A percentile compares a stretch with the other conserved stretches of the same genome.
Conservation (phyloP, 2,329 filamentous ascomycete genomes). For the Trichoderma polysporum region DNA sequence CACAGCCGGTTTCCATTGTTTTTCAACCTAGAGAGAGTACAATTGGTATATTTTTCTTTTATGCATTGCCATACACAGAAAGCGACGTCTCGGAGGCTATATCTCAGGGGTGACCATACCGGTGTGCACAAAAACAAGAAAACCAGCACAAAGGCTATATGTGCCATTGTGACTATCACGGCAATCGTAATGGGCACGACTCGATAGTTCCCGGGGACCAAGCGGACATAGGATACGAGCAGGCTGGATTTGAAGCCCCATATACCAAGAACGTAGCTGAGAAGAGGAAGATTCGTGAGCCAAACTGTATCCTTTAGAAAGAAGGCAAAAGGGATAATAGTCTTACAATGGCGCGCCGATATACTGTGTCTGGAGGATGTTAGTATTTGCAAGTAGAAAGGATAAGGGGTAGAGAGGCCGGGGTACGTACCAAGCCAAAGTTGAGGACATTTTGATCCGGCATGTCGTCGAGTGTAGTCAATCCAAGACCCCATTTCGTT, state of each 20-base stretch:
- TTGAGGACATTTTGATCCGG: slow-evolving; percentile 38
- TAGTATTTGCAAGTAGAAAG: background rate
- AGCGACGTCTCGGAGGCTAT: background rate
- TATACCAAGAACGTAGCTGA: slow-evolving; percentile 43
- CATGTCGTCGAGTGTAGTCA: slow-evolving; percentile 37
- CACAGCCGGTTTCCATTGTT: slow-evolving; percentile 44
- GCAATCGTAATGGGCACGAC: slow-evolving; percentile 37
- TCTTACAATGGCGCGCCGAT: slow-evolving; percentile 44
- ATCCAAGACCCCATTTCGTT: slow-evolving; percentile 45
- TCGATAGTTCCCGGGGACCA: slow-evolving; percentile 41
- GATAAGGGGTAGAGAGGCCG: background rate
- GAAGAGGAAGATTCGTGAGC: slow-evolving; percentile 1
- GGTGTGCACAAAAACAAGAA: slow-evolving; percentile 40
- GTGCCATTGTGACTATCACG: slow-evolving; percentile 37
- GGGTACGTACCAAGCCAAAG: slow-evolving; percentile 36
- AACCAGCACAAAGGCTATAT: slow-evolving; percentile 39
- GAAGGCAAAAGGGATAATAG: background rate
- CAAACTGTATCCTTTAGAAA: background rate
- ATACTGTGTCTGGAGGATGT: slow-evolving; percentile 36
- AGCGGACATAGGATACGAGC: slow-evolving; percentile 45
- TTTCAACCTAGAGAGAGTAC: slow-evolving; percentile 24
- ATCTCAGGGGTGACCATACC: slow-evolving; percentile 20
- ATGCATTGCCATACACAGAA: background rate
- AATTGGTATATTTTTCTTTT: background rate
- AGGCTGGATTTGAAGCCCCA: slow-evolving; percentile 49